These are phyloP conservation scores for Chalciporus sp. DNA, from an alignment of 1,284 basidiomycete genomes.

Conservation along the genomic window DNA sequence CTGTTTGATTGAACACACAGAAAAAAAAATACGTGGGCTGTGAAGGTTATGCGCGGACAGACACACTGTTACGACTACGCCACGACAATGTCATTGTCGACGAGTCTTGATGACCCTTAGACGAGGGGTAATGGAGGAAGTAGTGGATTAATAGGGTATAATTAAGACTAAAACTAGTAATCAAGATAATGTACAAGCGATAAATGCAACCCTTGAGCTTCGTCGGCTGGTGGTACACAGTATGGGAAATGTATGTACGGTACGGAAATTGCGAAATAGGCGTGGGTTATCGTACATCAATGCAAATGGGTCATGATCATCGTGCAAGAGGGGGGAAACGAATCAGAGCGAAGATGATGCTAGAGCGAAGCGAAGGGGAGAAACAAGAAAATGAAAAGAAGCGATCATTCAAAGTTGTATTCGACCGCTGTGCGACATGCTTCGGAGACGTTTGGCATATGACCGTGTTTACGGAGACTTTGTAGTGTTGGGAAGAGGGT, in stretches of 20 bases:
- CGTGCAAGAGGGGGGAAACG: constrained; percentile 3
- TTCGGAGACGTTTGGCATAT: constrained; percentile 52
- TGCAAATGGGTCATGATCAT: constrained; percentile 30
- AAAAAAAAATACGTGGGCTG: neutral
- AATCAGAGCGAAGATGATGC: neutral
- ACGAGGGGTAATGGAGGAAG: neutral
- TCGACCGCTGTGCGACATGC: constrained; percentile 72
- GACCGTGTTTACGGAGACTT: constrained; percentile 60
- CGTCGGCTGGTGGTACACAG: constrained; percentile 17
- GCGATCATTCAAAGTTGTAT: constrained; percentile 63
- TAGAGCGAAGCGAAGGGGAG: neutral
- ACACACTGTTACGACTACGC: neutral
- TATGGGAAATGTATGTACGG: constrained; percentile 33
- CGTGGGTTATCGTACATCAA: constrained; percentile 36
- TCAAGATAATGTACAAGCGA: constrained; percentile 34
- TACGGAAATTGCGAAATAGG: constrained; percentile 27
- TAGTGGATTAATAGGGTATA: constrained; percentile 38
- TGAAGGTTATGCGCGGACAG: neutral
- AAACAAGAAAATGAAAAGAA: neutral
- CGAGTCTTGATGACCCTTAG: constrained; percentile 2
- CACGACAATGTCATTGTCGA: no score
- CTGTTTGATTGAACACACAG: no score
- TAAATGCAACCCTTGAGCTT: constrained; percentile 19
- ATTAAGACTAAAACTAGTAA: constrained; percentile 31
- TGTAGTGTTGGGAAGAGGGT: constrained; percentile 58